Evolutionary conservation across 352 stramenopile genomes (phyloP).

Genomic region (Phytophthora crassamura): DNA sequence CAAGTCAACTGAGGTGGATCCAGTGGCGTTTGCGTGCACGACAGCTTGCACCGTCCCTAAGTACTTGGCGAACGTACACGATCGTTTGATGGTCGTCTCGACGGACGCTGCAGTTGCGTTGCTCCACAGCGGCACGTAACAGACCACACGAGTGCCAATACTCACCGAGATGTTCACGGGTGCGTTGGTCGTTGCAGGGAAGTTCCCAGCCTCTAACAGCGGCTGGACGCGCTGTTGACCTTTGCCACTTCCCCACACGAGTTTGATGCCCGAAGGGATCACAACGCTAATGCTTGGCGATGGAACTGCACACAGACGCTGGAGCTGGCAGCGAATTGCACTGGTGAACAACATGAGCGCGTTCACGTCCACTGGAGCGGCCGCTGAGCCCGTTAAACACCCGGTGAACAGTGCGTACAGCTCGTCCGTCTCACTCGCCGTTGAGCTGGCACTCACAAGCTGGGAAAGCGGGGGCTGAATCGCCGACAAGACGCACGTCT

Average conservation of each 20-base stretch:
- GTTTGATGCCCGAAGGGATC: conserved; percentile 37
- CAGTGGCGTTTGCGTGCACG: conserved; percentile 31
- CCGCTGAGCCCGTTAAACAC: conserved; percentile 35
- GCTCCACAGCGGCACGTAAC: conserved; percentile 43
- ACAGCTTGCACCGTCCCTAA: conserved; percentile 41
- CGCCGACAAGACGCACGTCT: conserved; percentile 42
- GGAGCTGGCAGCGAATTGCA: conserved; percentile 58
- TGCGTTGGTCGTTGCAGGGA: conserved; percentile 4
- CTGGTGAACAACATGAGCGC: conserved; percentile 53
- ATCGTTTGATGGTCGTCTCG: conserved; percentile 42
- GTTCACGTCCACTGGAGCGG: conserved; percentile 30
- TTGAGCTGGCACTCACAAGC: conserved; percentile 26
- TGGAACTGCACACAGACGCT: conserved; percentile 49
- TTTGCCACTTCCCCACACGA: conserved; percentile 57
- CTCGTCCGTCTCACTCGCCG: conserved; percentile 35
- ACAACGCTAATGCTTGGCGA: conserved; percentile 29
- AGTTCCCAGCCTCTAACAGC: background rate
- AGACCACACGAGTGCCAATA: conserved; percentile 44
- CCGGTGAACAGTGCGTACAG: conserved; percentile 42
- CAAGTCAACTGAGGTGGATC: conserved; percentile 35
- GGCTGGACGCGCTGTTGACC: conserved; percentile 27
- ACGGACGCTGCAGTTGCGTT: conserved; percentile 33
- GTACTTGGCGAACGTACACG: conserved; percentile 56
- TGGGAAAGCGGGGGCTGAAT: conserved; percentile 15
- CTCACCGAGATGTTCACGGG: conserved; percentile 47